Percentiles rank a stretch among this genome's conserved stretches.
phyloP scores from a whole-genome alignment of 2,329 filamentous ascomycete species.

The Amauroascus verrucosus region DNA sequence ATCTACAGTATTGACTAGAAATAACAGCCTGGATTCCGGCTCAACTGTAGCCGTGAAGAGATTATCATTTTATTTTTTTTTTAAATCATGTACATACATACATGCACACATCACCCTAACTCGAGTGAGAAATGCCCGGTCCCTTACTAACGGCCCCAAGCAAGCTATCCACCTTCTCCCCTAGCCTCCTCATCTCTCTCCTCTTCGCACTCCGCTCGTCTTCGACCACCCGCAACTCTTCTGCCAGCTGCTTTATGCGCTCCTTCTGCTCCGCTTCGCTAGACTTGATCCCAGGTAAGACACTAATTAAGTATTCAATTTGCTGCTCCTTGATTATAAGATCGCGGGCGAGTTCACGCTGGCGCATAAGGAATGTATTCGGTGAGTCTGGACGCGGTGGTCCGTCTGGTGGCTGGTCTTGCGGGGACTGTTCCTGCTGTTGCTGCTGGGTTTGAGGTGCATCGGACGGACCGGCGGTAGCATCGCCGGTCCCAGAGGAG shows the following conservation, averaged over 20 bases:
- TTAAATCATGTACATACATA: no score
- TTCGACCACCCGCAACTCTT: constrained; percentile 37
- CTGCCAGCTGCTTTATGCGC: constrained; percentile 35
- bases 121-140: constrained; percentile 19
- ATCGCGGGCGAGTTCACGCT: constrained; percentile 40
- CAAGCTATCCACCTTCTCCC: constrained; percentile 35
- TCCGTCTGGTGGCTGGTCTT: constrained; percentile 6
- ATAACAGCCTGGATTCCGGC: no score
- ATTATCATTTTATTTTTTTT: no score
- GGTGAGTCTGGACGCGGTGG: constrained; percentile 31
- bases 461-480: constrained; percentile 14
- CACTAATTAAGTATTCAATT: constrained; percentile 40
- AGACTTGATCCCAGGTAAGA: constrained; percentile 38
- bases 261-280: constrained; percentile 38
- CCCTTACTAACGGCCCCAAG: constrained; percentile 33
- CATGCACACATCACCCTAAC: not conserved
- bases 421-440: constrained; percentile 15
- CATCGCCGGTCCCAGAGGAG: constrained; percentile 25
- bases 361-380: constrained; percentile 34
- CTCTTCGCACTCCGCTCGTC: constrained; percentile 34
- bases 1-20: no score
- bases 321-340: constrained; percentile 42
- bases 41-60: no score
- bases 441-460: constrained; percentile 15
- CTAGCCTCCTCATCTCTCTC: constrained; percentile 33